phyloP scores from a whole-genome alignment of 73 alveolate genomes.

The Paramecium sexaurelia region DNA sequence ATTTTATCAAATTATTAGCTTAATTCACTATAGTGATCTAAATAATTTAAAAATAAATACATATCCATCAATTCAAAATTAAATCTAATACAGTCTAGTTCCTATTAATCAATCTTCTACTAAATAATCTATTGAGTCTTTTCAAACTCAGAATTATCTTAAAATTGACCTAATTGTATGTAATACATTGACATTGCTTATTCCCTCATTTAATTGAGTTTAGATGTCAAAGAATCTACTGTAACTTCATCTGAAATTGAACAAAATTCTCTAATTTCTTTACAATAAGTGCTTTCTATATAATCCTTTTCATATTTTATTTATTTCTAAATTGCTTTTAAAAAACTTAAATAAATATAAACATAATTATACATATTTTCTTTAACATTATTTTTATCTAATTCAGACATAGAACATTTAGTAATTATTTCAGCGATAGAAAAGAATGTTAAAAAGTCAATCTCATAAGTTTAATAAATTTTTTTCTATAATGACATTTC shows the following conservation, averaged over 20 bases:
- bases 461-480: background rate
- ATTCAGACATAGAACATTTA: background rate
- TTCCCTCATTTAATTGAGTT: background rate
- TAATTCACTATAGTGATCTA: background rate
- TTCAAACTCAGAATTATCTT: background rate
- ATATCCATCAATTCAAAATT: constrained; percentile 27
- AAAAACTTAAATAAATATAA: background rate
- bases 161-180: background rate
- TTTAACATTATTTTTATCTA: background rate
- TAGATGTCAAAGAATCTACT: background rate
- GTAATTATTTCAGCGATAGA: constrained; percentile 12
- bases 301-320: constrained; percentile 15
- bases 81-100: background rate
- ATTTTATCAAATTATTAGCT: constrained; percentile 6
- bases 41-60: background rate
- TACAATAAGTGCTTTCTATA: background rate
- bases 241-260: background rate
- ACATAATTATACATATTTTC: background rate
- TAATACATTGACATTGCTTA: background rate
- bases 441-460: background rate
- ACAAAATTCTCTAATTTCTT: background rate
- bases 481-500: background rate
- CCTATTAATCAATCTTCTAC: background rate
- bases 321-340: background rate
- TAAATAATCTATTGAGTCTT: background rate